A percentile compares a stretch with the other conserved stretches of the same genome.
Evolutionary conservation across 2,329 filamentous ascomycete species (phyloP).

Genomic region (Diaporthe citri): DNA sequence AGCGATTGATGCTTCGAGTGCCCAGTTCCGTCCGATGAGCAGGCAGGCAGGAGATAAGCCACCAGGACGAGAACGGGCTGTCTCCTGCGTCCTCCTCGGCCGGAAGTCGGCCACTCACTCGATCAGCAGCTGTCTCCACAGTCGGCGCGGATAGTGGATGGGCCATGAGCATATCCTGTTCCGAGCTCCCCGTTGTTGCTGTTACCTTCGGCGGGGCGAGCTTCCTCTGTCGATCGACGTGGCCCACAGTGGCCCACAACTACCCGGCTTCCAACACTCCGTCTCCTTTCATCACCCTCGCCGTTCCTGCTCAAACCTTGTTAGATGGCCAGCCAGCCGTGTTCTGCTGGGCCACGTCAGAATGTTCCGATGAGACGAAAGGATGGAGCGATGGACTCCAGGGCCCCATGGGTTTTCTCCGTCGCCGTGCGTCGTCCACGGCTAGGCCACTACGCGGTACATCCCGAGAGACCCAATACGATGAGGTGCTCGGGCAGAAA

Average conservation of each 20-base stretch:
- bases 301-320: background rate
- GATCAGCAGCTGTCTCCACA: constrained; percentile 2
- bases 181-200: background rate
- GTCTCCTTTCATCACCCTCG: background rate
- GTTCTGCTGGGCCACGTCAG: background rate
- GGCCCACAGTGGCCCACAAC: constrained; percentile 9
- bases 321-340: too few species aligned
- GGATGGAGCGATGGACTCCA: background rate
- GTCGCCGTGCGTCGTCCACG: background rate
- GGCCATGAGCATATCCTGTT: constrained; percentile 6
- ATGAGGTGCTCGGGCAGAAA: background rate
- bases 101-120: constrained; percentile 15
- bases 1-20: background rate
- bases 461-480: background rate
- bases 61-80: too few species aligned
- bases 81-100: background rate
- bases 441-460: background rate
- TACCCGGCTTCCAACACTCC: background rate
- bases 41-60: background rate
- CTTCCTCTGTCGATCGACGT: background rate
- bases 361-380: background rate
- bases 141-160: background rate
- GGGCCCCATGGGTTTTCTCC: background rate
- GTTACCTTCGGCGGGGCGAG: constrained; percentile 3
- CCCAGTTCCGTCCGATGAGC: background rate